Evolutionary conservation across 2,329 filamentous ascomycete genomes (phyloP).

Genomic region (Plectosphaerella cucumerina): DNA sequence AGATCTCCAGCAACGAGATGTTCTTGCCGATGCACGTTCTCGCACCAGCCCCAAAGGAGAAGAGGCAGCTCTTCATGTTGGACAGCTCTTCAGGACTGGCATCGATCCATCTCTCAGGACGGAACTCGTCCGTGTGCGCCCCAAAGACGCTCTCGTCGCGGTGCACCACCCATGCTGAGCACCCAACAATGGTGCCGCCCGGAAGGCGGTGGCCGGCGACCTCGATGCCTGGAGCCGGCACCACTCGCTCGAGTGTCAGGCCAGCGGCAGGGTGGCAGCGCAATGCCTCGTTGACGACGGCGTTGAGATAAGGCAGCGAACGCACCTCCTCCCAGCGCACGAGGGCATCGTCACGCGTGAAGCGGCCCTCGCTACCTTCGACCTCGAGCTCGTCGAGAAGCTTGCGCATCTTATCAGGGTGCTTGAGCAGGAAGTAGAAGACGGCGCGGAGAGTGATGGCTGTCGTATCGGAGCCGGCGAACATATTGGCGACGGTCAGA

Average conservation of each 20-base stretch:
- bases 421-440: constrained; percentile 33
- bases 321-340: constrained; percentile 3
- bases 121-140: not conserved
- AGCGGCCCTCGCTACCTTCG: not conserved
- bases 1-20: constrained; percentile 3
- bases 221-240: not conserved
- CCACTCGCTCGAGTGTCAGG: constrained; percentile 1
- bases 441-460: constrained; percentile 28
- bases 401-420: constrained; percentile 20
- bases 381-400: constrained; percentile 2
- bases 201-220: not conserved
- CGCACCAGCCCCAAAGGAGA: constrained; percentile 2
- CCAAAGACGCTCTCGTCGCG: constrained; percentile 1
- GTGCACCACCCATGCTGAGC: constrained; percentile 4
- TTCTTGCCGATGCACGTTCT: constrained; percentile 5
- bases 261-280: constrained; percentile 2
- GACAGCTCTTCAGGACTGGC: not conserved
- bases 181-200: constrained; percentile 1
- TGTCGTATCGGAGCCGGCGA: constrained; percentile 32
- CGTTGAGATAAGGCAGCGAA: constrained; percentile 1
- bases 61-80: constrained; percentile 1
- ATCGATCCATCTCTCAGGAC: constrained; percentile 3
- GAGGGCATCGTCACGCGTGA: not conserved
- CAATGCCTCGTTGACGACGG: constrained; percentile 1
- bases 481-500: constrained; percentile 18